A percentile compares a stretch with the other conserved stretches of the same genome.
Conservation (phyloP, 331 rosid genomes). For the Erythrophleum ivorense region DNA sequence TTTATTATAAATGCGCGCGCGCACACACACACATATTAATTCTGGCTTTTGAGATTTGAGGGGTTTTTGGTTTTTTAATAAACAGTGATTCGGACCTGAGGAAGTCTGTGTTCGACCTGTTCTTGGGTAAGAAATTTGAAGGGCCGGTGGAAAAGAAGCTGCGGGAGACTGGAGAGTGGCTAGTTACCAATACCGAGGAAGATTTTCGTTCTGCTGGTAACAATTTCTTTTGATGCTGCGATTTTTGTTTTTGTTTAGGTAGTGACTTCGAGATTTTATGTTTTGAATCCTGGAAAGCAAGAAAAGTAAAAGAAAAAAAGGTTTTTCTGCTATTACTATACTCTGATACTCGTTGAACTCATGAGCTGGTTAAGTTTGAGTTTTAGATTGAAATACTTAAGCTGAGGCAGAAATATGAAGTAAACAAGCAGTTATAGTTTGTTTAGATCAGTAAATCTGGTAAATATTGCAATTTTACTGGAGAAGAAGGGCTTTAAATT, state of each 20-base stretch:
- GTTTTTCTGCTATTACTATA: not conserved
- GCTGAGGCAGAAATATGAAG: not conserved
- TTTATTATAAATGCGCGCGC: not conserved
- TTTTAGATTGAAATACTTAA: not conserved
- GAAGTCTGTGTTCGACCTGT: conserved; percentile 59
- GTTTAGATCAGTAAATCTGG: not conserved
- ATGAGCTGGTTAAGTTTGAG: not conserved
- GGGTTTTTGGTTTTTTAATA: not conserved
- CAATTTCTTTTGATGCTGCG: not conserved
- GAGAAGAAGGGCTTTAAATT: not conserved
- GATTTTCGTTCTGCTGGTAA: conserved; percentile 60
- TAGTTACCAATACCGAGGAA: conserved; percentile 52
- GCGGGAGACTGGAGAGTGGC: conserved; percentile 81
- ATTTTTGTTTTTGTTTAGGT: not conserved
- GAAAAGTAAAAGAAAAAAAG: not conserved
- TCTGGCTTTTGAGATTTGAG: conserved; percentile 5
- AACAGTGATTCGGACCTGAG: conserved; percentile 57
- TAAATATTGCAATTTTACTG: not conserved
- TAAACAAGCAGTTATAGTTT: not conserved
- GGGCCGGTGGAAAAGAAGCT: conserved; percentile 69
- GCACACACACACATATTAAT: not conserved
- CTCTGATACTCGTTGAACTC: not conserved
- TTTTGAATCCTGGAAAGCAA: not conserved
- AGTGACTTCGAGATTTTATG: not conserved
- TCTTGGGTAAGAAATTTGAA: conserved; percentile 57